Percentiles rank a stretch among this genome's conserved stretches.
Conservation (phyloP, 1,284 basidiomycete species). For the Sanghuangporus weigelae region DNA sequence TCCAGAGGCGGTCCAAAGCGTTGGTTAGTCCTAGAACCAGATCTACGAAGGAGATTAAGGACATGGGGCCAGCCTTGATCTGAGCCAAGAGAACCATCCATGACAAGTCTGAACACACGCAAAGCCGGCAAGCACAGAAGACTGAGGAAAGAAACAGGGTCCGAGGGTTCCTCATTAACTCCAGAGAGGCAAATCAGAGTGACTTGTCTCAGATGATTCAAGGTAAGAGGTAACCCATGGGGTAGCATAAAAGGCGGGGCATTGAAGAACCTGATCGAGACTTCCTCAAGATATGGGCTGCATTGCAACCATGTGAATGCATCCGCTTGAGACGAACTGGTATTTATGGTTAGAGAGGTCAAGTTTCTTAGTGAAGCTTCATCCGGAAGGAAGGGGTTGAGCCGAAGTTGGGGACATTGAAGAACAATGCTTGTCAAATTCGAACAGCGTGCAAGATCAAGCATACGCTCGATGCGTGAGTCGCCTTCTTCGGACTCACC, state of each 20-base stretch:
- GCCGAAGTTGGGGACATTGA: not conserved
- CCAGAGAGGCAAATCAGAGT: not conserved
- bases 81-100: not conserved
- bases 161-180: not conserved
- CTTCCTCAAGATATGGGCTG: not conserved
- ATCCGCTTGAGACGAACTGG: conserved; percentile 1
- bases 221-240: not conserved
- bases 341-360: not conserved
- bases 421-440: not conserved
- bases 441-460: not conserved
- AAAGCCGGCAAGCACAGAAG: conserved; percentile 1
- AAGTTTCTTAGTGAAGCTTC: not conserved
- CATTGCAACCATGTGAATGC: conserved; percentile 6
- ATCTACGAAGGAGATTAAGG: not conserved
- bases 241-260: not conserved
- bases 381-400: not conserved
- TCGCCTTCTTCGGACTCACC: not conserved
- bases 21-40: not conserved
- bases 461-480: not conserved
- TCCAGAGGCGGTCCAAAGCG: not conserved
- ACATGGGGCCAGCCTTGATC: not conserved
- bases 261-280: not conserved
- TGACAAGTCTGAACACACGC: not conserved
- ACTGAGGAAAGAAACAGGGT: not conserved
- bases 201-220: not conserved